Evolutionary conservation across 139 green algal species (phyloP), one percentile per base, ranked within the genome.

Genomic region (Chlamydomonas sp.): DNA sequence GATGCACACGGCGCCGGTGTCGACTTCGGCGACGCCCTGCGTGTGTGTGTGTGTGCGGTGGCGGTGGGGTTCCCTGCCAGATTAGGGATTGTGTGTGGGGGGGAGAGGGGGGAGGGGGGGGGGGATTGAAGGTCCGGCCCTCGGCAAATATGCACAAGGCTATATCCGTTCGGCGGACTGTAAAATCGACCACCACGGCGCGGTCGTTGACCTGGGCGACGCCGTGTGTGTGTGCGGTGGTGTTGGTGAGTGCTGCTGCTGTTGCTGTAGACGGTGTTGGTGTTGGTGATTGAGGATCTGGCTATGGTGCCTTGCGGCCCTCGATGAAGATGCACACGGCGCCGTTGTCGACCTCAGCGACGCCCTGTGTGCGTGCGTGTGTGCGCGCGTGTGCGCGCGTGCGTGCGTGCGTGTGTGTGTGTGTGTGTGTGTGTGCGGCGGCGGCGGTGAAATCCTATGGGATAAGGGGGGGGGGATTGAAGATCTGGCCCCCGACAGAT

Each of bases 241-340:
- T 89, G 79, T 99, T 95, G 0, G 95, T 99, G 35, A 84, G 90
- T 8, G 87, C 95, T n/a, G n/a, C n/a, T n/a, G n/a, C n/a, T n/a
- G 76, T 99, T 99, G 26, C 92, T 50, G 58, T 89, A 99, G 13
- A 92, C 95, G 26, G 95, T 95, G 64, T 99, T 93, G 36, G 60
- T 85, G 83, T 99, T 99, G n/a, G 68, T 88, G 87, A 39, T 98
- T 83, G 35, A 99, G 98, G 5, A 98, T 83, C 3, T n/a, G n/a
- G n/a, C n/a, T n/a, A n/a, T n/a, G 93, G 94, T 31, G 85, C 69
- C 6, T 87, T 54, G 13, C 77, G 30, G 47, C 84, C 86, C 68
- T 90, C 81, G 33, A 91, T 66, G 63, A 91, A 95, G 60, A 95
- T 82, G 59, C 85, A 93, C 10, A 66, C 85, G 33, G 93, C 93